Conservation (phyloP, 768 basidiomycete species). For the Termitomyces sp. region DNA sequence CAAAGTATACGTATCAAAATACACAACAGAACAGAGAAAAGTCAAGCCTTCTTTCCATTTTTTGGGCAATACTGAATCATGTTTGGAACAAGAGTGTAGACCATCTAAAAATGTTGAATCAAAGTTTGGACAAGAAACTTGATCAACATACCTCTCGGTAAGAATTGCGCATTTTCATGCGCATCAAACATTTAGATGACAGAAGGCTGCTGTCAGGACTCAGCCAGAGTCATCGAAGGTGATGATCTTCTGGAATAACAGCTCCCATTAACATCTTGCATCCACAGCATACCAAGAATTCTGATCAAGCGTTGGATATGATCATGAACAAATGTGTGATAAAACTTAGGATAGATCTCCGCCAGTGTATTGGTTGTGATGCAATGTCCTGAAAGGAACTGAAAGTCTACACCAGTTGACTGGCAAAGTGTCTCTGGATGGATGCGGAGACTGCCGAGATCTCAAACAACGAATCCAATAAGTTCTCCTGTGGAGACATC, state of each 20-base stretch:
- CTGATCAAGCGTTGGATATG: constrained; percentile 54
- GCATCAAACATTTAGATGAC: constrained; percentile 50
- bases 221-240: constrained; percentile 43
- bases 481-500: constrained; percentile 34
- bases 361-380: constrained; percentile 40
- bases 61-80: constrained; percentile 43
- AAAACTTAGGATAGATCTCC: constrained; percentile 51
- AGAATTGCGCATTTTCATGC: constrained; percentile 51
- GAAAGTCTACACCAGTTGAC: constrained; percentile 44
- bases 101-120: constrained; percentile 29
- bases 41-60: background rate
- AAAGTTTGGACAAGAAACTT: background rate
- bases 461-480: constrained; percentile 48
- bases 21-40: background rate
- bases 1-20: background rate
- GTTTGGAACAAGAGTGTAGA: constrained; percentile 47
- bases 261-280: constrained; percentile 43
- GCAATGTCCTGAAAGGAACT: constrained; percentile 49
- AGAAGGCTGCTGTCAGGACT: constrained; percentile 31
- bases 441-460: constrained; percentile 52
- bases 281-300: constrained; percentile 42
- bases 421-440: constrained; percentile 41
- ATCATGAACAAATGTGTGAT: constrained; percentile 56
- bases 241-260: constrained; percentile 39
- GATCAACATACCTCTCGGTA: constrained; percentile 45